Base-by-base conservation (phyloP, 106 monocot species). In the Ottelia alismoides region DNA sequence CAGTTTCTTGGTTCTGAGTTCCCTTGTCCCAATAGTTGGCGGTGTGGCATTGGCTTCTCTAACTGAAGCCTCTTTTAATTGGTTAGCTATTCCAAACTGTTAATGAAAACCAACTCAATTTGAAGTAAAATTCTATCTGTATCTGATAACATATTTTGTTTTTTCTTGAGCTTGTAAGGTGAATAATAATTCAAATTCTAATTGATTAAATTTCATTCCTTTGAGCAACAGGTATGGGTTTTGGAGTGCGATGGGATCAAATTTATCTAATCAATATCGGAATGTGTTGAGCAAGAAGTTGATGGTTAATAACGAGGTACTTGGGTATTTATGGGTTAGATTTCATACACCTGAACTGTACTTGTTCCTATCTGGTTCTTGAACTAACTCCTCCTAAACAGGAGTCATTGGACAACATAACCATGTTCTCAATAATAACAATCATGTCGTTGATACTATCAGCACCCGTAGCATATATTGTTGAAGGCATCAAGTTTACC, bases 221-320 rank as follows among this genome's bases (percentile, higher is more conserved):
- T 32, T 52, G 16, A 0, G 46, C 19, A 72, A 57, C 66, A 96
- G 94, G 94, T 74, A 61, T 65, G 96, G 98, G 52, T 99, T 99
- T 63, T 90, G 90, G 90, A 91, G 98, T 64, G 98, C 90, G 49
- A 99, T 99, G 98, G 90, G 90, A 53, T 99, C 98, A 18, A 99
- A 99, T 56, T 30, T 99, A 3, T 75, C 82, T 27, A 71, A 73
- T 53, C 98, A 99, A 57, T 99, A 82, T 21, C 76, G 98, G 25
- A 98, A 99, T 63, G 98, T 99, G 4, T 70, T 99, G 29, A 90
- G 98, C 83, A 99, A 99, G 65, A 99, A 80, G 52, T 54, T 99
- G 53, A 82, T 90, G 85, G 77, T 64, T 30, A 80, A 83, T 62
- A 80, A 79, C 62, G 86, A 99, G 75, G 96, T 87, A 66, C 19